Conservation (phyloP, 176 grass and related monocot genomes). For the Avena sativa region DNA sequence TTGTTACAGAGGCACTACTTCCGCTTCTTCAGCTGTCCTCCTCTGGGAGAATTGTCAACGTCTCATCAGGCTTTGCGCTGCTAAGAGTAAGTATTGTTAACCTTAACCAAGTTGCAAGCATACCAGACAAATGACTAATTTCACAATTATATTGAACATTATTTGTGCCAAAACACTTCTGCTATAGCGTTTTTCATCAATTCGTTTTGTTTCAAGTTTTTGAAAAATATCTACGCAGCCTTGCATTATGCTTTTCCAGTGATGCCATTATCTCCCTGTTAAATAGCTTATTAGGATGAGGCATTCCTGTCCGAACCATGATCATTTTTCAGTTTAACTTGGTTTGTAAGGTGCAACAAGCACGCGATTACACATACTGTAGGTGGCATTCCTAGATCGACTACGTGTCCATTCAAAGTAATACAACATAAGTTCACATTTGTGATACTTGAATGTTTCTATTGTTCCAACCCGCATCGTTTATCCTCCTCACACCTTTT, state of each 20-base stretch:
- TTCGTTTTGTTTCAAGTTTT: background rate
- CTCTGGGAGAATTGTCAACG: constrained; percentile 58
- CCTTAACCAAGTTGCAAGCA: background rate
- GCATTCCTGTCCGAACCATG: background rate
- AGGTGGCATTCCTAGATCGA: background rate
- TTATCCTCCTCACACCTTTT: background rate
- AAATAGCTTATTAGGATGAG: background rate
- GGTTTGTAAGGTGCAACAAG: background rate
- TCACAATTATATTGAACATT: background rate
- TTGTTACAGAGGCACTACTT: constrained; percentile 61
- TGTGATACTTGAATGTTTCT: background rate
- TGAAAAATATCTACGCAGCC: background rate
- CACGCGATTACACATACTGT: background rate
- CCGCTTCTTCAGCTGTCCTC: constrained; percentile 63
- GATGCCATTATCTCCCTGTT: background rate
- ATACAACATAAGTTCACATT: background rate
- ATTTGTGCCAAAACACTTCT: background rate
- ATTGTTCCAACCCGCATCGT: background rate
- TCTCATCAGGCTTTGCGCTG: constrained; percentile 55
- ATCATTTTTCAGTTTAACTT: background rate
- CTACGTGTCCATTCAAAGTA: background rate
- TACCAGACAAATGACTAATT: background rate
- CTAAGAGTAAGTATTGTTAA: constrained; percentile 55
- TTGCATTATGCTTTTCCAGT: background rate
- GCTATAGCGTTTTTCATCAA: background rate